These are phyloP conservation scores for Geranium brycei DNA, from an alignment of 345 rosid genomes.

Conservation along the genomic window DNA sequence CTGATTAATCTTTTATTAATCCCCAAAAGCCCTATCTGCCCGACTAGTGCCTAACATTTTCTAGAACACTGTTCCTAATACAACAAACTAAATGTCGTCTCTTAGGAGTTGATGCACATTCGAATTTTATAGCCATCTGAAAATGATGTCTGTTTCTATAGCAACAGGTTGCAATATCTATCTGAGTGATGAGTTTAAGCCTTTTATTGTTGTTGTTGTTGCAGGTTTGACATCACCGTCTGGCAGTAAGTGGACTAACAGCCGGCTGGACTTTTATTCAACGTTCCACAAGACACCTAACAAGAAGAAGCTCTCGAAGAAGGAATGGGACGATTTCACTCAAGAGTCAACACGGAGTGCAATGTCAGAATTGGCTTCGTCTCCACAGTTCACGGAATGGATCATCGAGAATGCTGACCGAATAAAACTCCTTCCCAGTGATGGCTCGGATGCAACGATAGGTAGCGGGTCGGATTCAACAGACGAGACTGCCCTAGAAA, in stretches of 20 bases:
- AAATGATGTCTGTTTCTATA: too few relatives aligned
- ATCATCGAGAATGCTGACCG: conserved; percentile 54
- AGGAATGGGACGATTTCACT: conserved; percentile 72
- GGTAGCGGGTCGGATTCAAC: conserved; percentile 59
- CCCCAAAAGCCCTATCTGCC: too few relatives aligned
- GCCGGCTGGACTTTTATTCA: conserved; percentile 43
- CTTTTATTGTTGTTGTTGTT: conserved; percentile 3
- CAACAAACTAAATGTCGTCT: background rate
- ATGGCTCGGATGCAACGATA: conserved; percentile 37
- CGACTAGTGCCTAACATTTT: too few relatives aligned
- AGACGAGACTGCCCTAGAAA: conserved; percentile 21
- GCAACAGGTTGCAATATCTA: too few relatives aligned
- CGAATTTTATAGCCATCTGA: too few relatives aligned
- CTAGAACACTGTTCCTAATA: background rate
- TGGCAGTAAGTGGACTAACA: conserved; percentile 6
- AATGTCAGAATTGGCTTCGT: conserved; percentile 50
- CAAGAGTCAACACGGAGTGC: conserved; percentile 53
- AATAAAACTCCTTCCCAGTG: conserved; percentile 43
- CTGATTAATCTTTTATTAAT: too few relatives aligned
- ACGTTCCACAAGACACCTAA: conserved; percentile 50
- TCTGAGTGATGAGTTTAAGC: too few relatives aligned
- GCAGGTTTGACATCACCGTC: conserved; percentile 29
- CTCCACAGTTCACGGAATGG: conserved; percentile 72
- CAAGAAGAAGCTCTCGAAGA: conserved; percentile 43
- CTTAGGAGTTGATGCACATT: background rate